phyloP scores from a whole-genome alignment of 129 eudicot genomes.

The Heracleum sosnowskyi region DNA sequence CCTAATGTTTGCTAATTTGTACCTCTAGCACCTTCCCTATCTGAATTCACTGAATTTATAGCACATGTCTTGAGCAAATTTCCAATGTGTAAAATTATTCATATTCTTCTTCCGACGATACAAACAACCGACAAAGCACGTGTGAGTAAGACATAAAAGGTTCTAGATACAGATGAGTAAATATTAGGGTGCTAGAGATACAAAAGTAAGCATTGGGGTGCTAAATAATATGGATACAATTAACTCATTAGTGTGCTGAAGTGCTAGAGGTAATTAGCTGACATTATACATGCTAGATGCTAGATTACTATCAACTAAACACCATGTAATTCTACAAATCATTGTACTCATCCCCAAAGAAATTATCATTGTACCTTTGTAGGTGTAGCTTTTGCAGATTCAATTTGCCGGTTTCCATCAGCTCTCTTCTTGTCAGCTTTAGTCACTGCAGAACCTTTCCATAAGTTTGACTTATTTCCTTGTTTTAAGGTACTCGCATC shows the following conservation, averaged over 20 bases:
- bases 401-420: slow-evolving; percentile 26
- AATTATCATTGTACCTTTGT: slow-evolving; percentile 35
- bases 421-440: slow-evolving; percentile 20
- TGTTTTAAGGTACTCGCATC: background rate
- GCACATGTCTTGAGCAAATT: background rate
- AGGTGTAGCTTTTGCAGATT: slow-evolving; percentile 23
- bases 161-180: background rate
- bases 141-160: background rate
- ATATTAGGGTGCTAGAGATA: background rate
- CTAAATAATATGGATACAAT: background rate
- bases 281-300: background rate
- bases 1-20: background rate
- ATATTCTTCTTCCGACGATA: background rate
- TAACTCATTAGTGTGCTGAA: background rate
- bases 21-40: background rate
- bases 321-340: background rate
- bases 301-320: background rate
- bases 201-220: slow-evolving; percentile 2
- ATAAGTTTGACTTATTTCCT: slow-evolving; percentile 17
- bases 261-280: background rate
- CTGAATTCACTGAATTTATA: background rate
- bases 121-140: background rate
- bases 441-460: slow-evolving; percentile 27
- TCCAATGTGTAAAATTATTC: background rate
- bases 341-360: background rate